phyloP scores from a whole-genome alignment of 2,329 filamentous ascomycete genomes.

The Chaetomiaceae sp. region DNA sequence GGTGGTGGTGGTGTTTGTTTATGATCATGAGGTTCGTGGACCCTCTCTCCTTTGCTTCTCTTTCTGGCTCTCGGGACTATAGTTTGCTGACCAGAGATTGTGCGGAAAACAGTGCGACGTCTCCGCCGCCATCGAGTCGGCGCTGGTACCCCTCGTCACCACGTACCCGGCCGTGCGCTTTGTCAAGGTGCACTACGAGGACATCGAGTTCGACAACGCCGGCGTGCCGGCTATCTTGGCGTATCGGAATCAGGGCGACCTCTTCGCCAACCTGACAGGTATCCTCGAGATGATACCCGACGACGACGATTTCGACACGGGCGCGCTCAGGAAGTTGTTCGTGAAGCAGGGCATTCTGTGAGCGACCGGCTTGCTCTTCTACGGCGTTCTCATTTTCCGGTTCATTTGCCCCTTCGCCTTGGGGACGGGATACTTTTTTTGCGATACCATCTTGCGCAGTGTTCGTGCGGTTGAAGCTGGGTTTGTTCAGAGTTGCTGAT shows the following conservation, averaged over 20 bases:
- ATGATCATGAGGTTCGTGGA: conserved; percentile 69
- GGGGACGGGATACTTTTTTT: no score
- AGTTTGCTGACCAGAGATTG: no score
- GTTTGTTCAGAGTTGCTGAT: no score
- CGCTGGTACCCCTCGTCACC: conserved; percentile 67
- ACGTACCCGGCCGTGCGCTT: conserved; percentile 71
- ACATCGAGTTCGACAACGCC: conserved; percentile 89
- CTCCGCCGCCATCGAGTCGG: conserved; percentile 71
- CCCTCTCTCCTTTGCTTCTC: conserved; percentile 13
- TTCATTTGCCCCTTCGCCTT: no score
- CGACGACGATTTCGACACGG: conserved; percentile 52
- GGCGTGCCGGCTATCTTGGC: conserved; percentile 82
- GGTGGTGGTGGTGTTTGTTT: conserved; percentile 87
- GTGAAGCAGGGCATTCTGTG: conserved; percentile 45
- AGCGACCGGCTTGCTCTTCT: no score
- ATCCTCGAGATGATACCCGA: conserved; percentile 80
- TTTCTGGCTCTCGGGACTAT: no score
- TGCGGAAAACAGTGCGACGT: conserved; percentile 61
- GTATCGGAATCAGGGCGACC: conserved; percentile 79
- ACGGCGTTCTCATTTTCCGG: no score
- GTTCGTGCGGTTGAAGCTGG: no score
- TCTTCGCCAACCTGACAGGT: conserved; percentile 84
- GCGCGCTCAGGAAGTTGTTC: conserved; percentile 48
- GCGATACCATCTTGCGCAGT: no score
- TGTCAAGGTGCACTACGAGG: conserved; percentile 82